Evolutionary conservation across 2,329 filamentous ascomycete species (phyloP), one percentile per base, ranked within the genome.

Genomic region (Sporothrix sp.): DNA sequence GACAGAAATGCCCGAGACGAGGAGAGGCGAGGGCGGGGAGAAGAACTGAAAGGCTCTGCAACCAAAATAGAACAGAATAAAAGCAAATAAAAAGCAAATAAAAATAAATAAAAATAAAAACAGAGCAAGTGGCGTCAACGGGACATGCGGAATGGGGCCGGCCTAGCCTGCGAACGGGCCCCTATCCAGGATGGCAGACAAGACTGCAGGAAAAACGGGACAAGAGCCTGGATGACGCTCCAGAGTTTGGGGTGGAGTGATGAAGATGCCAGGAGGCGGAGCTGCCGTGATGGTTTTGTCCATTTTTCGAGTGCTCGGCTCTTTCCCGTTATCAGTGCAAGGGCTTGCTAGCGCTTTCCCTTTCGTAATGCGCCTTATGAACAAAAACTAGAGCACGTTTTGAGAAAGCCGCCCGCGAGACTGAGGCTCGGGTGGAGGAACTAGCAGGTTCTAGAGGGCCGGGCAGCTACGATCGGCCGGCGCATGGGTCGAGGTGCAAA

Each of bases 311-410:
- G n/a, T 43, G 20, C 33, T 36, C 33, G 14, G 40, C 40, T 44
- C 28, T 20, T 23, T 44, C 42, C 42, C 27, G 42, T 46, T 45
- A 47, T 44, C 35, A 38, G 7, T 48, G 10, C n/a, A 33, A 5
- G 5, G 7, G 33, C n/a, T n/a, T n/a, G 40, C 20, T 32, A 44
- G 42, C 28, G 27, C 27, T 51, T 40, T 47, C 33, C 42, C 16
- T 30, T 51, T 46, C 37, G 37, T 52, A 48, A 52, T 52, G 37
- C 30, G 18, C 18, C 4, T 52, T 48, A 48, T 30, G 39, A 52
- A 53, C 32, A 18, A 49, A 46, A 50, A 50, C 39, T 30, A 6
- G n/a, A n/a, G n/a, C n/a, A n/a, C n/a, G n/a, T n/a, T n/a, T n/a
- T n/a, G n/a, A n/a, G n/a, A n/a, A n/a, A n/a, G n/a, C n/a, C n/a